phyloP scores from a whole-genome alignment of 352 stramenopile genomes.

The Plasmopara muralis region DNA sequence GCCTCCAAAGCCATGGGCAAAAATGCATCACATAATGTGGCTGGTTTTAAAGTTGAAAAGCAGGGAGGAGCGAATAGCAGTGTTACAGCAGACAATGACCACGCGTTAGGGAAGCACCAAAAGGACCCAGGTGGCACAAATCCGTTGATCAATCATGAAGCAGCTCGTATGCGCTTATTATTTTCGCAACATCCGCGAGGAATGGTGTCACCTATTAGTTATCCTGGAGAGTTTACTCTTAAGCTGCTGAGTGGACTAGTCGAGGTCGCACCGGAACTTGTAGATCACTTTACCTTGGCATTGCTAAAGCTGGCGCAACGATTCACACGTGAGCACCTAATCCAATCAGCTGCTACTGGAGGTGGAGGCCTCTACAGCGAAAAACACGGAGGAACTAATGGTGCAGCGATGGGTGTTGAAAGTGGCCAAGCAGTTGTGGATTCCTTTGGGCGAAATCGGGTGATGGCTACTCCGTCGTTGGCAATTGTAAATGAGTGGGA shows the following conservation, averaged over 20 bases:
- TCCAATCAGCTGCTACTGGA: slow-evolving; percentile 34
- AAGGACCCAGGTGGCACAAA: slow-evolving; percentile 34
- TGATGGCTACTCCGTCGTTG: slow-evolving; percentile 84
- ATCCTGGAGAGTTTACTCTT: slow-evolving; percentile 64
- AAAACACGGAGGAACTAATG: slow-evolving; percentile 24
- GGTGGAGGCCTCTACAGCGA: slow-evolving; percentile 13
- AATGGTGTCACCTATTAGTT: slow-evolving; percentile 36
- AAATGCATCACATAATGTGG: slow-evolving; percentile 16
- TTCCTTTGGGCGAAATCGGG: slow-evolving; percentile 70
- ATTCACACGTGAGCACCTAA: slow-evolving; percentile 79
- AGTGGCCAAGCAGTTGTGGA: slow-evolving; percentile 46
- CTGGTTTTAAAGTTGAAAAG: slow-evolving; percentile 24
- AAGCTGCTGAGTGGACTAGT: slow-evolving; percentile 58
- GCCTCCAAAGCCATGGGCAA: slow-evolving; percentile 40
- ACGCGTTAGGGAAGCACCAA: slow-evolving; percentile 26
- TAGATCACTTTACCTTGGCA: slow-evolving; percentile 69
- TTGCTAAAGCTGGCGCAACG: slow-evolving; percentile 79
- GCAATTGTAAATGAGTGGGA: slow-evolving; percentile 82
- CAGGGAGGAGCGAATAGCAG: slow-evolving; percentile 12
- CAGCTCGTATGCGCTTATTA: slow-evolving; percentile 45
- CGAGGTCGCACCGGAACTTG: slow-evolving; percentile 55
- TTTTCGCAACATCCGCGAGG: slow-evolving; percentile 41
- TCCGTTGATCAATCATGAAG: slow-evolving; percentile 51
- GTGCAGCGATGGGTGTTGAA: slow-evolving; percentile 26
- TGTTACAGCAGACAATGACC: slow-evolving; percentile 7